phyloP scores from a whole-genome alignment of 768 basidiomycete genomes.

The Lactarius vividus region DNA sequence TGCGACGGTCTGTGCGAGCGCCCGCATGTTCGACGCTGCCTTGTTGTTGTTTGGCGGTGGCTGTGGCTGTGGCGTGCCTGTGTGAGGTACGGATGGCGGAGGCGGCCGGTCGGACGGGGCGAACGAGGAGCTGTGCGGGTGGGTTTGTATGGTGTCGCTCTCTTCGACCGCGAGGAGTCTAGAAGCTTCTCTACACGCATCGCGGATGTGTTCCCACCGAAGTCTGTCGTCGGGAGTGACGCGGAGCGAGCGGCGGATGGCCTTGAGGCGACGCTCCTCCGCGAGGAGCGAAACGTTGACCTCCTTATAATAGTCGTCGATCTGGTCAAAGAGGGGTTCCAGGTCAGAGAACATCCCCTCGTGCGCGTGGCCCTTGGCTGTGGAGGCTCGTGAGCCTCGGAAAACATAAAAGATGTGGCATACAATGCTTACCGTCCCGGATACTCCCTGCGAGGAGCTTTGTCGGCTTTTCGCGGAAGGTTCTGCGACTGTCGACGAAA shows the following conservation, averaged over 20 bases:
- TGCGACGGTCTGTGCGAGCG: slow-evolving; percentile 7
- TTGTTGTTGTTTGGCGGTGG: slow-evolving; percentile 3
- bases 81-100: background rate
- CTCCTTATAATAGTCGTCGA: slow-evolving; percentile 16
- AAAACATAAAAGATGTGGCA: background rate
- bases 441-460: slow-evolving; percentile 7
- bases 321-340: slow-evolving; percentile 11
- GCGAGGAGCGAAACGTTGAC: slow-evolving; percentile 10
- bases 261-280: slow-evolving; percentile 11
- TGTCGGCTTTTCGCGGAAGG: background rate
- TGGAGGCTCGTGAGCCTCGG: background rate
- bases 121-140: background rate
- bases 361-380: background rate
- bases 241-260: slow-evolving; percentile 8
- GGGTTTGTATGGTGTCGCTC: background rate
- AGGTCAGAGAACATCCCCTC: slow-evolving; percentile 1
- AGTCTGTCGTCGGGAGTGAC: slow-evolving; percentile 16
- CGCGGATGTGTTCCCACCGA: slow-evolving; percentile 21
- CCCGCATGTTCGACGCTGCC: slow-evolving; percentile 11
- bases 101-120: background rate
- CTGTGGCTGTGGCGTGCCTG: background rate
- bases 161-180: background rate
- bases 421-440: background rate
- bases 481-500: slow-evolving; percentile 10
- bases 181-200: slow-evolving; percentile 16